Base-by-base conservation (phyloP, 495 filamentous ascomycete genomes). In the Bombardia bombarda region DNA sequence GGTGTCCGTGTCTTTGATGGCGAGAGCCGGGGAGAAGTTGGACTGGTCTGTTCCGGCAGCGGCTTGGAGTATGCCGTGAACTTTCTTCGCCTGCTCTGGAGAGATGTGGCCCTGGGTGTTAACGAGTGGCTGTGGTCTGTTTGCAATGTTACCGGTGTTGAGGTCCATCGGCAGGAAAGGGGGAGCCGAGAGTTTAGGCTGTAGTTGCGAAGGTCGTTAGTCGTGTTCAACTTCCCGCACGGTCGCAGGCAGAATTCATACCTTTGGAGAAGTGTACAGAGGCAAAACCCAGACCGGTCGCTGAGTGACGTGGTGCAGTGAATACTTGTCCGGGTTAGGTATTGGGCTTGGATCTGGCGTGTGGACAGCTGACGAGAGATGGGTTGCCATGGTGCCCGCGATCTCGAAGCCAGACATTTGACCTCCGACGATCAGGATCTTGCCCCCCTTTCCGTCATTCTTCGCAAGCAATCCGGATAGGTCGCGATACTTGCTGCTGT, bases 401-500 rank as follows among this genome's bases (percentile, higher is more conserved):
- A 81, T 77, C 65, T 94, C 88, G 7, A 79, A 74, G 0, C 86
- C 86, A 14, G 84, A 90, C 74, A 93, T 87, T 43, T 85, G 84
- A 2, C 87, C 87, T 3, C 88, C 88, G 7, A 90, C 72, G 12
- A 95, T 73, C 3, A 90, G 71, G 37, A 93, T 75, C 51, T 82
- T 84, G n/a, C 75, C 70, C 0, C 59, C 59, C 13, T 50, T 60
- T 0, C 47, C 47, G 9, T n/a, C 32, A 16, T 50, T 37, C 0
- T 47, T 60, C 4, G 47, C 47, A 12, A 72, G 17, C 33, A 75
- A 41, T 31, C 45, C 45, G 43, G 66, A 41, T 23, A 72, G 52
- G 51, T 69, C 50, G 19, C 65, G 56, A 25, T 75, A 75, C 33
- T 60, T 49, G 38, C 84, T 85, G 52, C 78, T 88, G 45, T 87